phyloP scores from a whole-genome alignment of 345 rosid species.

The Zanthoxylum bungeanum region DNA sequence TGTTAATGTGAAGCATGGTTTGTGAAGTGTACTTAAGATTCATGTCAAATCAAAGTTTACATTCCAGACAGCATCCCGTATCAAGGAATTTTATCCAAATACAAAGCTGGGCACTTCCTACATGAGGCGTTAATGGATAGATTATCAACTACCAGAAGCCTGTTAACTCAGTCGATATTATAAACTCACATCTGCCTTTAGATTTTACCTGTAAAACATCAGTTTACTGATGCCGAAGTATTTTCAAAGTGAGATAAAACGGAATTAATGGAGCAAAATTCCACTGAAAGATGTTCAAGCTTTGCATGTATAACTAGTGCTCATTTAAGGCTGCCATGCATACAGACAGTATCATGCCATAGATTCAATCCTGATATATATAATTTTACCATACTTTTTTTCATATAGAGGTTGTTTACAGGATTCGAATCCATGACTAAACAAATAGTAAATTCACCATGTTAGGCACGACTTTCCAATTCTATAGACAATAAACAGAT shows the following conservation, averaged over 20 bases:
- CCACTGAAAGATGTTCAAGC: not conserved
- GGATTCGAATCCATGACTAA: no score
- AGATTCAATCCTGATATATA: not conserved
- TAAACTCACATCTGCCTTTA: not conserved
- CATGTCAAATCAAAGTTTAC: slow-evolving; percentile 74
- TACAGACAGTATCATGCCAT: not conserved
- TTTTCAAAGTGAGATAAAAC: not conserved
- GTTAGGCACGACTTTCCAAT: no score
- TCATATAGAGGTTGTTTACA: no score
- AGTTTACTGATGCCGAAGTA: not conserved
- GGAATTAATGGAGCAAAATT: not conserved
- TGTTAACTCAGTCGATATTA: slow-evolving; percentile 16
- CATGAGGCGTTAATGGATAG: slow-evolving; percentile 79
- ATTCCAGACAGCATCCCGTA: slow-evolving; percentile 66
- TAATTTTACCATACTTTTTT: no score
- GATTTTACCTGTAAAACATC: not conserved
- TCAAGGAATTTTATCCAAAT: slow-evolving; percentile 73
- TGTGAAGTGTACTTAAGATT: slow-evolving; percentile 29
- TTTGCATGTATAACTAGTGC: no score
- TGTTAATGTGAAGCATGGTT: not conserved
- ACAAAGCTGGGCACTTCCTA: slow-evolving; percentile 97
- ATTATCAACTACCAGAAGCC: slow-evolving; percentile 47
- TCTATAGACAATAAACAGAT: not conserved
- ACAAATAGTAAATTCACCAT: no score
- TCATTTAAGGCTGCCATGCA: slow-evolving; percentile 9